A percentile compares a stretch with the other conserved stretches of the same genome.
These are phyloP conservation scores for Metschnikowia kunwiensis DNA, from an alignment of 805 yeast genomes.

Conservation along the genomic window DNA sequence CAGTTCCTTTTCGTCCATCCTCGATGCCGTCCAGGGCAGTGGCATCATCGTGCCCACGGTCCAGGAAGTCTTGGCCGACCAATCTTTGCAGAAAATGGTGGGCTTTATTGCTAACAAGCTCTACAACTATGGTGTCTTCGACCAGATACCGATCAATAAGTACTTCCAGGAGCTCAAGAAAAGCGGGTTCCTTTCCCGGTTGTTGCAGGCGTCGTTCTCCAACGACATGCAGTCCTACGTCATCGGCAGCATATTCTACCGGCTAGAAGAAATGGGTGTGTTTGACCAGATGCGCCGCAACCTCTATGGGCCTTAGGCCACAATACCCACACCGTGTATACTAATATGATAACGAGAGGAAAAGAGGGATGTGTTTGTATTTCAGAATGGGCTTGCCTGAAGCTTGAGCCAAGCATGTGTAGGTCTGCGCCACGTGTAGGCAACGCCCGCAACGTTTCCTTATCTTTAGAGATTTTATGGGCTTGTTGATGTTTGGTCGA, in stretches of 20 bases:
- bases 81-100: slow-evolving; percentile 19
- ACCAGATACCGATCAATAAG: slow-evolving; percentile 28
- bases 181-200: slow-evolving; percentile 20
- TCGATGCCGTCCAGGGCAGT: slow-evolving; percentile 32
- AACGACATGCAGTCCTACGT: slow-evolving; percentile 31
- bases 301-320: slow-evolving; percentile 7
- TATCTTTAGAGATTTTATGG: no score
- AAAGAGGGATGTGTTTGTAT: no score
- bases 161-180: slow-evolving; percentile 25
- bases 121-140: slow-evolving; percentile 33
- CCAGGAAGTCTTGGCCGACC: slow-evolving; percentile 25
- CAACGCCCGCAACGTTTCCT: no score
- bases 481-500: no score
- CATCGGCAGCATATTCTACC: slow-evolving; percentile 29
- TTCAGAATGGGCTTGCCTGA: no score
- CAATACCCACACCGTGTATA: no score
- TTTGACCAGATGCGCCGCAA: slow-evolving; percentile 22
- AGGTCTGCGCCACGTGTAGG: no score
- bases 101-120: slow-evolving; percentile 25
- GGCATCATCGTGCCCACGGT: slow-evolving; percentile 28
- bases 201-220: slow-evolving; percentile 26
- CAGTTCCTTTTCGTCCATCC: slow-evolving; percentile 22
- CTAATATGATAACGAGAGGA: no score
- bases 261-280: slow-evolving; percentile 31
- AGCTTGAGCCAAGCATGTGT: no score